Base-by-base conservation (phyloP, 2,329 filamentous ascomycete genomes). In the Tolypocladium capitatum region DNA sequence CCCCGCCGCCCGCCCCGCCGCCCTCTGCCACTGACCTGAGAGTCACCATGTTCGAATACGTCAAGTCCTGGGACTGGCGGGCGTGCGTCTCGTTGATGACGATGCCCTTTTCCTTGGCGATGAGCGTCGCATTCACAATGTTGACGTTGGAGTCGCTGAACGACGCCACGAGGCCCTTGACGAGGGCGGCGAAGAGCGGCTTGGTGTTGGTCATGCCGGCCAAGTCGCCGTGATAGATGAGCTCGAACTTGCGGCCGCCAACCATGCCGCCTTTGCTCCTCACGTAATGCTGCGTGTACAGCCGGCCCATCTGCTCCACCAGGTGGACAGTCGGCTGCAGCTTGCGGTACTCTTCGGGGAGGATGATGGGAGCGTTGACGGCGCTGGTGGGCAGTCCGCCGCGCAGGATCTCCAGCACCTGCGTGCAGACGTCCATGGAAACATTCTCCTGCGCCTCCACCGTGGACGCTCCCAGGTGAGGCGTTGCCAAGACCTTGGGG, bases 371-470 rank as follows among this genome's bases (percentile, higher is more conserved):
- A 0, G 85, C 86, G 53, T 92, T 91, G 59, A 91, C 86, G 5
- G 86, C 85, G 20, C 76, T 80, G 1, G 84, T 84, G 0, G 86
- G 86, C 1, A 90, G 71, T 0, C 83, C 82, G 3, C 86, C 86
- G 0, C 73, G 71, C 2, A 92, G 69, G 38, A 91, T 86, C 49
- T 82, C 76, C 0, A 85, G 72, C 13, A 90, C 84, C 64, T 92
- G 86, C 32, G 83, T 81, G 63, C 86, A 91, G 9, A 91, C 86
- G 56, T 91, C 86, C 52, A 90, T 76, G 1, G 83, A 86, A 4
- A 90, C 86, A 51, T 89, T 90, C 58, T 91, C 85, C 62, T 92
- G 86, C 0, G 86, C 86, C 70, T 92, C 86, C 32, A 84, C 75
- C 0, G 86, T 92, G 0, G 81, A 86, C 0, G 86, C 86, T 8